A percentile compares a stretch with the other conserved stretches of the same genome.
Conservation (phyloP, 768 basidiomycete species). For the Trametes gibbosa region DNA sequence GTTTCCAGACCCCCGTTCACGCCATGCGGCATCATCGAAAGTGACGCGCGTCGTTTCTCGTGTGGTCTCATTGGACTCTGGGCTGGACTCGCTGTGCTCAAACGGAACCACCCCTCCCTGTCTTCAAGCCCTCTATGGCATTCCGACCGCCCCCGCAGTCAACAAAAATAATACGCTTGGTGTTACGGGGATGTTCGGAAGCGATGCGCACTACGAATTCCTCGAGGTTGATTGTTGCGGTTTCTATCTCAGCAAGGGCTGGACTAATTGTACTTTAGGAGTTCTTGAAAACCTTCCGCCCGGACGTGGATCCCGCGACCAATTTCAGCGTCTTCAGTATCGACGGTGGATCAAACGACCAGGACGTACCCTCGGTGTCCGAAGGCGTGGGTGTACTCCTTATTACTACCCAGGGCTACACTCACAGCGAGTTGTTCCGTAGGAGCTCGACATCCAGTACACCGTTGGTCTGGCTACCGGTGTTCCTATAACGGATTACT, state of each 20-base stretch:
- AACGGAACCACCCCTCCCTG: conserved; percentile 25
- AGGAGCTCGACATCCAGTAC: conserved; percentile 37
- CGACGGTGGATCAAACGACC: conserved; percentile 26
- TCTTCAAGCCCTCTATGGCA: conserved; percentile 32
- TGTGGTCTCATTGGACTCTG: not conserved
- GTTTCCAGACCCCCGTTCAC: not conserved
- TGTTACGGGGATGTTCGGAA: conserved; percentile 30
- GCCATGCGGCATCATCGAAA: not conserved
- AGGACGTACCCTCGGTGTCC: not conserved
- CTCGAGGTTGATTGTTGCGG: conserved; percentile 11
- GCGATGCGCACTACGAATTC: conserved; percentile 24
- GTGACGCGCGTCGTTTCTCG: not conserved
- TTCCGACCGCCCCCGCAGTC: conserved; percentile 31
- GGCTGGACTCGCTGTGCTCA: conserved; percentile 19
- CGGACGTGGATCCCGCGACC: conserved; percentile 24
- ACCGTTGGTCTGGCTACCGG: conserved; percentile 32
- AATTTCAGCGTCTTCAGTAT: conserved; percentile 28
- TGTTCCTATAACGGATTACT: conserved; percentile 33
- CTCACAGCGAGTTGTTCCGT: not conserved
- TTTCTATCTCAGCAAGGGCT: conserved; percentile 20
- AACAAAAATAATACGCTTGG: conserved; percentile 22
- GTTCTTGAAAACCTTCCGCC: conserved; percentile 27
- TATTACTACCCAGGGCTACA: too few relatives aligned
- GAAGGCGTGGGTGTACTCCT: conserved; percentile 49
- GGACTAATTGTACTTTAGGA: conserved; percentile 33